Percentiles rank a stretch among this genome's conserved stretches.
phyloP scores from a whole-genome alignment of 148 eudicot genomes.

The Suaeda aralocaspica region DNA sequence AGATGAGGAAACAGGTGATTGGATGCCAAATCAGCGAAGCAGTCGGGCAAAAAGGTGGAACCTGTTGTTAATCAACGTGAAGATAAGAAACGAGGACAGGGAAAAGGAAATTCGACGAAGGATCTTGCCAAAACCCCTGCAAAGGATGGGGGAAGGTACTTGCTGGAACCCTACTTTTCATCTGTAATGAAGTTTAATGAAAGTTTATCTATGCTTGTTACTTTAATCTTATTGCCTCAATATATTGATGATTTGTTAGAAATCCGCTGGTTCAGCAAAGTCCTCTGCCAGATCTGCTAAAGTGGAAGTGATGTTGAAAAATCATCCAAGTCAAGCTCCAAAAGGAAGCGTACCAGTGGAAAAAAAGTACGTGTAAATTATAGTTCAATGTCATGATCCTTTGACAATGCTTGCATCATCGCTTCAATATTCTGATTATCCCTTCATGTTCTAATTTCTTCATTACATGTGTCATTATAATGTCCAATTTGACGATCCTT shows the following conservation, averaged over 20 bases:
- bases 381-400: constrained; percentile 1
- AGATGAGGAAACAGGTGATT: not conserved
- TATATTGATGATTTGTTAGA: constrained; percentile 33
- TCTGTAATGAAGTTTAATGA: not conserved
- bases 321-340: constrained; percentile 42
- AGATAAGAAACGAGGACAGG: constrained; percentile 30
- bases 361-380: constrained; percentile 39
- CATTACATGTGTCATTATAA: no score
- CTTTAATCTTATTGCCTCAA: not conserved
- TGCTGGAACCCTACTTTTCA: not conserved
- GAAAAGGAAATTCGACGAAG: constrained; percentile 33
- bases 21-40: constrained; percentile 20
- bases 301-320: constrained; percentile 42
- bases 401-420: not conserved
- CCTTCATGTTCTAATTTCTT: not conserved
- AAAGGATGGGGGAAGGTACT: constrained; percentile 45
- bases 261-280: constrained; percentile 38
- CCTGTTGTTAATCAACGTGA: constrained; percentile 27
- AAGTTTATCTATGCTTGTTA: not conserved
- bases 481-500: no score
- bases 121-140: constrained; percentile 32
- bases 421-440: not conserved
- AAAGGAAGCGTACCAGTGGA: constrained; percentile 53
- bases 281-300: constrained; percentile 42
- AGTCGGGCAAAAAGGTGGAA: constrained; percentile 38